Evolutionary conservation across 257 asterid genomes (phyloP).

Genomic region (Cinchona pubescens): DNA sequence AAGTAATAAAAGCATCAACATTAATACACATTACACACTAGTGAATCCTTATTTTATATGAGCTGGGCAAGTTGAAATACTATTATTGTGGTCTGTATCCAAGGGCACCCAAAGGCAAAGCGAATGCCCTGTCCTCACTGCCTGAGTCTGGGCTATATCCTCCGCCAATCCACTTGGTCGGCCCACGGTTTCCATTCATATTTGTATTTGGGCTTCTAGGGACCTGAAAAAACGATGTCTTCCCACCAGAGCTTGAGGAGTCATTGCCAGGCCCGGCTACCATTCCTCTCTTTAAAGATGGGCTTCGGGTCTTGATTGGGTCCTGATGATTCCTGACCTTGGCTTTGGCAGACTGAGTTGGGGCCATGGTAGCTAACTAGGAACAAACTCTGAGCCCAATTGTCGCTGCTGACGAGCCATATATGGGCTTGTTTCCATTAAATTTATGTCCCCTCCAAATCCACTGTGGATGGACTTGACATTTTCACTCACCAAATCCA

Average conservation of each 20-base stretch:
- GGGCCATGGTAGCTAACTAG: conserved; percentile 92
- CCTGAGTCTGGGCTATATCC: conserved; percentile 67
- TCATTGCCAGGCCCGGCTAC: conserved; percentile 40
- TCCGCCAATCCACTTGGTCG: conserved; percentile 43
- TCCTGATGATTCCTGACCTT: conserved; percentile 54
- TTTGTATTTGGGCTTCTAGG: conserved; percentile 68
- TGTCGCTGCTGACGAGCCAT: conserved; percentile 26
- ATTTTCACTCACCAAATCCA: conserved; percentile 45
- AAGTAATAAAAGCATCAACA: no score
- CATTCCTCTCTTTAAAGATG: conserved; percentile 45
- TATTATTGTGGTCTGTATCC: no score
- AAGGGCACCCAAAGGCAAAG: conserved; percentile 37
- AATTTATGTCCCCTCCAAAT: not conserved
- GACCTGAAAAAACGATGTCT: conserved; percentile 44
- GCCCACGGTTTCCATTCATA: conserved; percentile 27
- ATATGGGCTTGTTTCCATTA: conserved; percentile 40
- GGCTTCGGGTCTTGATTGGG: conserved; percentile 38
- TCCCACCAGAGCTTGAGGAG: conserved; percentile 60
- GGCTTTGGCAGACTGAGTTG: conserved; percentile 83
- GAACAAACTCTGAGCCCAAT: conserved; percentile 29
- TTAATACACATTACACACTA: not conserved
- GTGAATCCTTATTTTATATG: not conserved
- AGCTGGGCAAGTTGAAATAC: not conserved
- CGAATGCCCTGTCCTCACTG: conserved; percentile 57
- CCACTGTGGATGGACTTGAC: conserved; percentile 17